Conservation (phyloP, 257 asterid genomes). For the Solanum pennellii region DNA sequence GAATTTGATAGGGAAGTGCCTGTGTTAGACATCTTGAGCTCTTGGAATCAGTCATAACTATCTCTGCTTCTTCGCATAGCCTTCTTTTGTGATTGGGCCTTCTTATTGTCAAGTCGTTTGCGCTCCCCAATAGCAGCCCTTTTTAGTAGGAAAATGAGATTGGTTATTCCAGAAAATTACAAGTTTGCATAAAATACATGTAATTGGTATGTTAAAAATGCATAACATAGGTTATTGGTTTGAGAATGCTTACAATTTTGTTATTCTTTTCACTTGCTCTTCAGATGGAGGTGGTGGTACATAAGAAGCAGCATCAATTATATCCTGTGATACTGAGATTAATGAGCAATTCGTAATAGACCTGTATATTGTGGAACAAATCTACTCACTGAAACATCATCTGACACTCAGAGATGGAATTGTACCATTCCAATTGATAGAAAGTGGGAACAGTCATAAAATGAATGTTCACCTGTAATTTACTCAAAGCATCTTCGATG, state of each 20-base stretch:
- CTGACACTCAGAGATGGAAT: not conserved
- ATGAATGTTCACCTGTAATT: slow-evolving; percentile 51
- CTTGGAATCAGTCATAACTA: slow-evolving; percentile 42
- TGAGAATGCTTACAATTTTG: slow-evolving; percentile 51
- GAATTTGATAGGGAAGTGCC: not conserved
- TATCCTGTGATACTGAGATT: slow-evolving; percentile 45
- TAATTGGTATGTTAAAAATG: not conserved
- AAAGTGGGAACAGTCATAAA: not conserved
- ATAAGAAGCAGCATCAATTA: slow-evolving; percentile 88
- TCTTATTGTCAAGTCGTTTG: slow-evolving; percentile 60
- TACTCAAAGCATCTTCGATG: slow-evolving; percentile 72
- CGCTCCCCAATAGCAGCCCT: slow-evolving; percentile 72
- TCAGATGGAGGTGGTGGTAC: slow-evolving; percentile 88
- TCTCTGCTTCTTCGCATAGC: slow-evolving; percentile 49
- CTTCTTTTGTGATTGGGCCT: slow-evolving; percentile 63
- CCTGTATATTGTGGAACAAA: not conserved
- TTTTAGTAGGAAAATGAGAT: not conserved
- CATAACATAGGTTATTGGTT: not conserved
- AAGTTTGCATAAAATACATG: not conserved
- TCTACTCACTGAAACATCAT: not conserved
- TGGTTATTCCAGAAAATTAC: not conserved
- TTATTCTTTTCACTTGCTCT: slow-evolving; percentile 59
- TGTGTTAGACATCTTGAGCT: not conserved
- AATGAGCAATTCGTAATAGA: not conserved
- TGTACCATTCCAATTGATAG: not conserved